Evolutionary conservation across 1,139 yeast species (phyloP), one percentile per base, ranked within the genome.

Genomic region (Geotrichum aggregatum): DNA sequence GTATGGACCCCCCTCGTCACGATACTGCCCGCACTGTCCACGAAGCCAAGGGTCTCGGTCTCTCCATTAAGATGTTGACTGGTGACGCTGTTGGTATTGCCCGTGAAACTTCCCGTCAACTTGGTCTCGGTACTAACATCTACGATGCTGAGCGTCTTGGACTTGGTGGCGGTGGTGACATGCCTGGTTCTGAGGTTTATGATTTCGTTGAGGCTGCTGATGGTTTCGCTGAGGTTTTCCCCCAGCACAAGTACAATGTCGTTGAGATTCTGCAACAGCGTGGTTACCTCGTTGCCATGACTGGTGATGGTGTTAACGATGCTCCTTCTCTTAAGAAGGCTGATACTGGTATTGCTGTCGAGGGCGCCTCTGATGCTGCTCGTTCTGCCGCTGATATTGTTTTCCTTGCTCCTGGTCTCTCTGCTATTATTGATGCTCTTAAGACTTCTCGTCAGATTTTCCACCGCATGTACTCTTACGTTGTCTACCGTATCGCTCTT

Each of bases 181-280:
- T 80, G 82, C 81, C 84, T 61, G 85, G 85, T 71, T 78, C 83
- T 65, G 84, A 80, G 70, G 82, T 81, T 69, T 83, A 84, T 70
- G 87, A 82, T 71, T 82, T 82, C 67, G 87, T 82, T 70, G 87
- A 82, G 75, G 82, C 81, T 67, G 87, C 87, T 59, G 87, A 82
- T 72, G 87, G 87, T 75, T 82, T 82, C 73, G 87, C 87, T 66
- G 87, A 83, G 75, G 87, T 82, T 64, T 83, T 82, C 84, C 87
- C 87, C 59, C 85, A 83, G 76, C 87, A 83, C 76, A 83, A 83
- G 77, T 82, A 82, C 77, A 82, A 82, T 66, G 87, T 84, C 66
- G 87, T 82, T 69, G 87, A 82, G 74, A 82, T 82, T 66, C 79
- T 82, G 68, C 87, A 83, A 75, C 78, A 80, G 64, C 80, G 87